Conservation (phyloP, 352 stramenopile species). For the Phytophthora tubulina region DNA sequence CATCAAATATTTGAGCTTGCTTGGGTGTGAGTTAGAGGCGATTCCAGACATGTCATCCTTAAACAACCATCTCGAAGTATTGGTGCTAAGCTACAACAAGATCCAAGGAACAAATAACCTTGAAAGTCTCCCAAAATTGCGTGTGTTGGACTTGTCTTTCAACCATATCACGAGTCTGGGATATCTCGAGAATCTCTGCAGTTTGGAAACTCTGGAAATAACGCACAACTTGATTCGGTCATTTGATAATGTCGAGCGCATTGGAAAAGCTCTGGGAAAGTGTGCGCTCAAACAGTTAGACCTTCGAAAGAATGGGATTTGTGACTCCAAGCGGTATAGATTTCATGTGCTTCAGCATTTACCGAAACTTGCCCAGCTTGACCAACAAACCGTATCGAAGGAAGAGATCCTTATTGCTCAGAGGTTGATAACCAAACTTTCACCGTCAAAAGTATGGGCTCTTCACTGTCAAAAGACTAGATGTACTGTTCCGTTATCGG, state of each 20-base stretch:
- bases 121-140: slow-evolving; percentile 45
- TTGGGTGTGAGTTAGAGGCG: slow-evolving; percentile 59
- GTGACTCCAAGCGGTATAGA: slow-evolving; percentile 72
- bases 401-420: slow-evolving; percentile 51
- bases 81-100: slow-evolving; percentile 82
- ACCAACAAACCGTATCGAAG: slow-evolving; percentile 57
- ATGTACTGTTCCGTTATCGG: slow-evolving; percentile 13
- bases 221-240: slow-evolving; percentile 72
- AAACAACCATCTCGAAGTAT: slow-evolving; percentile 57
- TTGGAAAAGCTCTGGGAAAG: slow-evolving; percentile 36
- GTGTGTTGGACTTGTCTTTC: slow-evolving; percentile 69
- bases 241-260: slow-evolving; percentile 63
- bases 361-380: slow-evolving; percentile 52
- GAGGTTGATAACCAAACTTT: slow-evolving; percentile 59
- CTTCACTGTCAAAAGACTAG: slow-evolving; percentile 40
- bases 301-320: slow-evolving; percentile 79
- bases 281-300: slow-evolving; percentile 53
- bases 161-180: slow-evolving; percentile 66
- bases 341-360: slow-evolving; percentile 66
- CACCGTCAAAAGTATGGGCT: slow-evolving; percentile 55
- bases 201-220: slow-evolving; percentile 59
- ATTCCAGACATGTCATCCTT: slow-evolving; percentile 56
- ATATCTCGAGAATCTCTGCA: slow-evolving; percentile 48
- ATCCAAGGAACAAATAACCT: slow-evolving; percentile 56
- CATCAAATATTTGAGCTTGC: slow-evolving; percentile 61